Evolutionary conservation across 768 basidiomycete genomes (phyloP).

Genomic region (Lentinula lateritia): DNA sequence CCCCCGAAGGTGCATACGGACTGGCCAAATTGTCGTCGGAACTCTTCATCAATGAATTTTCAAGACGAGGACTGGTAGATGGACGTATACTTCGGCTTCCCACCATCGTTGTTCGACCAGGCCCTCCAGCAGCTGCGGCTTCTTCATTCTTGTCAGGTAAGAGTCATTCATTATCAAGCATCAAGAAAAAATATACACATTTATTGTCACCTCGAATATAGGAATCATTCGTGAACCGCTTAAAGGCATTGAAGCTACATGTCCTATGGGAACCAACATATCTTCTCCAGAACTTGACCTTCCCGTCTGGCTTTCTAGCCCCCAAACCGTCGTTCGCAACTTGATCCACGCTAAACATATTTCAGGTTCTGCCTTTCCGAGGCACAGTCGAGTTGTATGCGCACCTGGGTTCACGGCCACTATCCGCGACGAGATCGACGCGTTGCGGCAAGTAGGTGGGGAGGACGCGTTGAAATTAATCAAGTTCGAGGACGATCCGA

Average conservation of each 20-base stretch:
- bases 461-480: conserved; percentile 39
- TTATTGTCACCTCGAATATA: conserved; percentile 8
- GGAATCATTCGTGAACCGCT: conserved; percentile 55
- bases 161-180: not conserved
- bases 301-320: conserved; percentile 44
- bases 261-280: conserved; percentile 45
- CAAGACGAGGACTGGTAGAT: conserved; percentile 51
- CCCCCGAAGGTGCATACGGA: conserved; percentile 54
- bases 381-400: conserved; percentile 49
- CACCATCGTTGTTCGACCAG: conserved; percentile 53
- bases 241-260: conserved; percentile 40
- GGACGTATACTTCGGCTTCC: conserved; percentile 57
- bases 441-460: conserved; percentile 48
- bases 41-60: conserved; percentile 54
- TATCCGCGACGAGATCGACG: conserved; percentile 47
- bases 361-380: conserved; percentile 31
- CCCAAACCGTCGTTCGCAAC: conserved; percentile 48
- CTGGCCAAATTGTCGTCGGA: conserved; percentile 51
- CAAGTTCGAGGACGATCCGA: conserved; percentile 38
- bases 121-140: conserved; percentile 47
- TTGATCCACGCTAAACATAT: conserved; percentile 44
- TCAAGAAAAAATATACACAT: not conserved
- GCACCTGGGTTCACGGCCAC: conserved; percentile 57
- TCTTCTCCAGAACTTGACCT: conserved; percentile 39
- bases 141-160: conserved; percentile 53